phyloP scores from a whole-genome alignment of 352 stramenopile genomes.

The Phytophthora melonis region DNA sequence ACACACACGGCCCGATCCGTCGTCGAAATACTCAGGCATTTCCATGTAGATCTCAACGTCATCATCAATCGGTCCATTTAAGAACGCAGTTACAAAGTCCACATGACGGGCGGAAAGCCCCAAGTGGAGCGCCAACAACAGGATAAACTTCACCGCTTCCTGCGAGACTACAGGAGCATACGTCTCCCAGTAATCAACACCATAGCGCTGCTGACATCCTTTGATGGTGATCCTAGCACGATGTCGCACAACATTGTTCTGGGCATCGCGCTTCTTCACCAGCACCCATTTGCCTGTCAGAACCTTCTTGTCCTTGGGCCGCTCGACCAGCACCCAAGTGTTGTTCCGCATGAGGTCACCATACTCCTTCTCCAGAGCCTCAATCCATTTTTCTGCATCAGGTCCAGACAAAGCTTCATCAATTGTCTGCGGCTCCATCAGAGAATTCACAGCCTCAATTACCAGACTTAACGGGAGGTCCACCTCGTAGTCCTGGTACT shows the following conservation, averaged over 20 bases:
- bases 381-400: constrained; percentile 4
- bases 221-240: constrained; percentile 10
- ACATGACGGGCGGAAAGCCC: too few species aligned
- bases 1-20: neutral
- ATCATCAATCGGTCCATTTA: constrained; percentile 8
- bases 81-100: too few species aligned
- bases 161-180: constrained; percentile 3
- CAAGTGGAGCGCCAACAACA: too few species aligned
- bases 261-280: neutral
- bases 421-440: constrained; percentile 1
- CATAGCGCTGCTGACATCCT: constrained; percentile 8
- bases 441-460: too few species aligned
- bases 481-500: neutral
- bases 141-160: neutral
- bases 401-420: neutral
- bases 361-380: constrained; percentile 6
- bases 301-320: constrained; percentile 1
- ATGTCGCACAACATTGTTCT: neutral
- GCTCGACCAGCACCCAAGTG: constrained; percentile 7
- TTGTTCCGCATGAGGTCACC: constrained; percentile 11
- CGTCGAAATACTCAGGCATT: constrained; percentile 18
- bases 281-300: constrained; percentile 8
- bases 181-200: constrained; percentile 12
- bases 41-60: constrained; percentile 20
- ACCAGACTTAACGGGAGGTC: too few species aligned